A percentile compares a stretch with the other conserved stretches of the same genome.
Conservation (phyloP, 768 basidiomycete genomes). For the Phlebiopsis flavidoalba region DNA sequence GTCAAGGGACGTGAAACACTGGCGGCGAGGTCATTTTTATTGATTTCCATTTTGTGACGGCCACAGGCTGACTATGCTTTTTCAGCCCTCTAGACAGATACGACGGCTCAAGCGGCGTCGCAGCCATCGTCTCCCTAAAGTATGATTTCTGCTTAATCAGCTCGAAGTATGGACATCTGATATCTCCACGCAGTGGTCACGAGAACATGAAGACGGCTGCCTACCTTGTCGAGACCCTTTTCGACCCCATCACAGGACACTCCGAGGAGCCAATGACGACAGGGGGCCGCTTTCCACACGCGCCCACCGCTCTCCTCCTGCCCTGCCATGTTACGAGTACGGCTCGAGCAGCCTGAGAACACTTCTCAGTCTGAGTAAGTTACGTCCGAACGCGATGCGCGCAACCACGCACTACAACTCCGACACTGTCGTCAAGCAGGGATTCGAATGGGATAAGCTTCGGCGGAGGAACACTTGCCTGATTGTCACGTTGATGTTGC, state of each 20-base stretch:
- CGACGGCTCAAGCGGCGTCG: slow-evolving; percentile 5
- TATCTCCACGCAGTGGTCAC: slow-evolving; percentile 12
- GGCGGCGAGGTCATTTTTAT: neutral
- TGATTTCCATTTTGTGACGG: neutral
- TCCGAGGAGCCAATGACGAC: slow-evolving; percentile 16
- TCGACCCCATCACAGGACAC: slow-evolving; percentile 17
- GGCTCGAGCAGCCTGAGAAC: slow-evolving; percentile 8
- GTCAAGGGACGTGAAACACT: slow-evolving; percentile 6
- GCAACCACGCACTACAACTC: slow-evolving; percentile 9
- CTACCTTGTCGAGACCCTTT: slow-evolving; percentile 15
- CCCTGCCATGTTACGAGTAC: slow-evolving; percentile 10
- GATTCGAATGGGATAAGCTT: slow-evolving; percentile 24
- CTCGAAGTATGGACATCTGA: neutral
- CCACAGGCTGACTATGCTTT: neutral
- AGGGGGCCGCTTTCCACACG: slow-evolving; percentile 12
- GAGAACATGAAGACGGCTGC: slow-evolving; percentile 15
- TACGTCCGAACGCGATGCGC: slow-evolving; percentile 5
- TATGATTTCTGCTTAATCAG: neutral
- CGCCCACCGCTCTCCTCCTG: slow-evolving; percentile 13
- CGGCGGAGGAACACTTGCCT: slow-evolving; percentile 14
- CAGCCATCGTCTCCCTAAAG: slow-evolving; percentile 8
- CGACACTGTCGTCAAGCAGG: neutral
- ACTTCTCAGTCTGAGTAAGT: neutral
- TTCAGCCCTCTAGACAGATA: slow-evolving; percentile 7
- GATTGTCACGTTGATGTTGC: slow-evolving; percentile 35